Conservation (phyloP, 2,329 filamentous ascomycete genomes). For the Dactylellina drechsleri region DNA sequence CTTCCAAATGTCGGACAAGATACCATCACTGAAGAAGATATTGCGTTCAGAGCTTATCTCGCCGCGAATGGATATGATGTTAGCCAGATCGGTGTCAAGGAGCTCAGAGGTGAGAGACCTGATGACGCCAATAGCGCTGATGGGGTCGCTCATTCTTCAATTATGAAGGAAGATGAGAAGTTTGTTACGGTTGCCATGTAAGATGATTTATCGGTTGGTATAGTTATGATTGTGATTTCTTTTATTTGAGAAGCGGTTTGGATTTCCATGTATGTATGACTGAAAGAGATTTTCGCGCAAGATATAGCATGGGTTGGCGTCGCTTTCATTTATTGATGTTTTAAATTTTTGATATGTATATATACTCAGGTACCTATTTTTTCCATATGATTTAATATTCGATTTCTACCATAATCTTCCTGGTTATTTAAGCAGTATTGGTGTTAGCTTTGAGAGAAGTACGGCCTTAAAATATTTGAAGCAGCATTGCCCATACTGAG, state of each 20-base stretch:
- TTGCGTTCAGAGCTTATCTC: slow-evolving; percentile 78
- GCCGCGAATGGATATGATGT: slow-evolving; percentile 80
- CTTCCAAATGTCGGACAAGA: slow-evolving; percentile 84
- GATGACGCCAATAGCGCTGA: slow-evolving; percentile 48
- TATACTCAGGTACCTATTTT: too few species aligned
- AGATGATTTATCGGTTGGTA: neutral
- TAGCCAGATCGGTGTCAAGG: slow-evolving; percentile 65
- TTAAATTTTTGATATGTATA: too few species aligned
- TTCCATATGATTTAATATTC: slow-evolving; percentile 35
- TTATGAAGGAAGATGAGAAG: slow-evolving; percentile 38
- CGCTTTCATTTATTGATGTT: neutral
- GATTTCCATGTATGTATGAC: neutral
- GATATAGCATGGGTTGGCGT: slow-evolving; percentile 34
- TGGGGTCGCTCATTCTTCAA: slow-evolving; percentile 7
- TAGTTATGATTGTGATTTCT: slow-evolving; percentile 8
- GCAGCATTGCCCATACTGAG: too few species aligned
- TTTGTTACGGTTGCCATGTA: slow-evolving; percentile 38
- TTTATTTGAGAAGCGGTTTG: slow-evolving; percentile 1
- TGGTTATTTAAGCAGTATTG: too few species aligned
- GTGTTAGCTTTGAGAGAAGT: too few species aligned
- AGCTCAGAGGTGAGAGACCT: slow-evolving; percentile 42
- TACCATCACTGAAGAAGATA: slow-evolving; percentile 82
- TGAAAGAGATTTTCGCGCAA: neutral
- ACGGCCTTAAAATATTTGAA: too few species aligned
- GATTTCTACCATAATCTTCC: neutral